Percentiles rank a stretch among this genome's conserved stretches.
Conservation (phyloP, 768 basidiomycete species). For the Tulasnella sp. region DNA sequence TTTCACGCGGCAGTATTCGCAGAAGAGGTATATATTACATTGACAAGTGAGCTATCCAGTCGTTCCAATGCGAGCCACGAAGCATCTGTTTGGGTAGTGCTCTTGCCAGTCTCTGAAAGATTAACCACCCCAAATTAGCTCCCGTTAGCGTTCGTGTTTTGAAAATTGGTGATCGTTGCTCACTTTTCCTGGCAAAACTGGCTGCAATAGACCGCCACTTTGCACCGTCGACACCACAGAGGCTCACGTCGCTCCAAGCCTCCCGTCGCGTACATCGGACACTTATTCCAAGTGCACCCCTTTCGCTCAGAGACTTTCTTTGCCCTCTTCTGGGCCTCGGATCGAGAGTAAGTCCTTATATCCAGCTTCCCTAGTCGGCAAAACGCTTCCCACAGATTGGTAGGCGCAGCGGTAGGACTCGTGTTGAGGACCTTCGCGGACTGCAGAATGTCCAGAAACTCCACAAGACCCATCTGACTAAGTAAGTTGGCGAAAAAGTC, state of each 20-base stretch:
- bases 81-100: not conserved
- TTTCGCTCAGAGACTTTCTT: not conserved
- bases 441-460: not conserved
- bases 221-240: not conserved
- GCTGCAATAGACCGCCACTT: not conserved
- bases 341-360: not conserved
- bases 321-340: not conserved
- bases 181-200: not conserved
- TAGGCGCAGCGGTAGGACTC: not conserved
- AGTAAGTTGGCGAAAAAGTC: too few relatives aligned
- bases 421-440: not conserved
- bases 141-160: too few relatives aligned
- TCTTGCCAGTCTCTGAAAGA: not conserved
- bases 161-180: not conserved
- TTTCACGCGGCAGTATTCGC: too few relatives aligned
- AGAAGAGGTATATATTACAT: too few relatives aligned
- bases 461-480: too few relatives aligned
- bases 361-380: not conserved
- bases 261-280: not conserved
- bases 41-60: too few relatives aligned
- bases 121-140: too few relatives aligned
- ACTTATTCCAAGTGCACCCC: not conserved
- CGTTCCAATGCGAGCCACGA: not conserved
- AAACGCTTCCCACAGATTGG: not conserved
- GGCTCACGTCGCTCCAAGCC: not conserved